Evolutionary conservation across 2,329 filamentous ascomycete genomes (phyloP).

Genomic region (Fusarium floridanum): DNA sequence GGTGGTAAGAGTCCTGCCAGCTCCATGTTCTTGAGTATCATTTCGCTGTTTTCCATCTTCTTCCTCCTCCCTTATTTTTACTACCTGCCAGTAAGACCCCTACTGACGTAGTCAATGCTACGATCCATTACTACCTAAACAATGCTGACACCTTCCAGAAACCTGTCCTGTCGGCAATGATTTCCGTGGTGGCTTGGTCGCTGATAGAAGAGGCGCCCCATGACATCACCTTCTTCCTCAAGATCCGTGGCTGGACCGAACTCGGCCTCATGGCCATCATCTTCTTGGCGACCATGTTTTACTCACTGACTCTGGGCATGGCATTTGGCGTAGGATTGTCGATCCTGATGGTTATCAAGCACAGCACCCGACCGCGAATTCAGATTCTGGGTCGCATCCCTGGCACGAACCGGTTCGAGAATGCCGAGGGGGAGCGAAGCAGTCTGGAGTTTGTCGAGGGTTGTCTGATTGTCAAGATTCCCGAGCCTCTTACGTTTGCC

Average conservation of each 20-base stretch:
- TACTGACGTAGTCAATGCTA: background rate
- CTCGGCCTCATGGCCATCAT: slow-evolving; percentile 90
- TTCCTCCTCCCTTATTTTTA: slow-evolving; percentile 93
- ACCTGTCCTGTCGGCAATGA: slow-evolving; percentile 93
- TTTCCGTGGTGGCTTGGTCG: slow-evolving; percentile 94
- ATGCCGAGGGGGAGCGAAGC: slow-evolving; percentile 80
- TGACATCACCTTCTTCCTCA: slow-evolving; percentile 90
- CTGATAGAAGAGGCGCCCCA: slow-evolving; percentile 95
- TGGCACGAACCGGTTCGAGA: slow-evolving; percentile 86
- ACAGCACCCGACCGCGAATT: slow-evolving; percentile 92
- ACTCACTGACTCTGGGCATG: slow-evolving; percentile 93
- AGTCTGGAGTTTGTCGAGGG: slow-evolving; percentile 90
- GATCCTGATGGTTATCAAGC: slow-evolving; percentile 87
- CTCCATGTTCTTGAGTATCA: slow-evolving; percentile 85
- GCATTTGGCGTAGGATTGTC: slow-evolving; percentile 94
- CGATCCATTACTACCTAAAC: background rate
- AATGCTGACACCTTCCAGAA: slow-evolving; percentile 67
- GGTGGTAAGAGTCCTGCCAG: slow-evolving; percentile 95
- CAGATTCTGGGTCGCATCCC: slow-evolving; percentile 94
- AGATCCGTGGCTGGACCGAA: slow-evolving; percentile 88
- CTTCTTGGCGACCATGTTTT: slow-evolving; percentile 92
- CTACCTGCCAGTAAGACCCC: slow-evolving; percentile 84
- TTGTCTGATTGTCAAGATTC: slow-evolving; percentile 96
- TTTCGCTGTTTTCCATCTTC: slow-evolving; percentile 84
- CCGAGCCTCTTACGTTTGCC: slow-evolving; percentile 95